A percentile compares a stretch with the other conserved stretches of the same genome.
These are phyloP conservation scores for Pichia terricola DNA, from an alignment of 1,139 yeast species.

Conservation along the genomic window DNA sequence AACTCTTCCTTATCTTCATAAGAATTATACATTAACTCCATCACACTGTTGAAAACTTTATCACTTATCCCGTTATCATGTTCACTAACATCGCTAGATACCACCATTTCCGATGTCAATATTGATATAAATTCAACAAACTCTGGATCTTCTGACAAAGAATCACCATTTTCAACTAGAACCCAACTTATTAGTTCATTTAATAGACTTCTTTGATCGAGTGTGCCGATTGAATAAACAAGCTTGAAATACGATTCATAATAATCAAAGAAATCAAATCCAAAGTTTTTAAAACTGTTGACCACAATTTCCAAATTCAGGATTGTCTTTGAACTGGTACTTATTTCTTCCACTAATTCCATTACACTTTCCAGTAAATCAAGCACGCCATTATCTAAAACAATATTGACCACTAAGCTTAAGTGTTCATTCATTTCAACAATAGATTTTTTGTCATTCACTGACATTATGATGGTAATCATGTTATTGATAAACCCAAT, in stretches of 20 bases:
- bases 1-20: conserved; percentile 8
- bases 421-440: conserved; percentile 31
- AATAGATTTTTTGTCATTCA: conserved; percentile 24
- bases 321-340: conserved; percentile 33
- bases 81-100: conserved; percentile 1
- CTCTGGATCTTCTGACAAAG: conserved; percentile 5
- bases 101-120: conserved; percentile 8
- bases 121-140: conserved; percentile 9
- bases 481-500: conserved; percentile 42
- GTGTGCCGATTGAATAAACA: conserved; percentile 34
- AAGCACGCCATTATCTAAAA: conserved; percentile 33
- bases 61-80: conserved; percentile 4
- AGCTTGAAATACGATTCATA: conserved; percentile 43
- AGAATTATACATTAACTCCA: conserved; percentile 5
- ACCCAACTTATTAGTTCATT: conserved; percentile 11
- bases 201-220: conserved; percentile 10
- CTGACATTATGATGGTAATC: conserved; percentile 42
- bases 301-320: conserved; percentile 27
- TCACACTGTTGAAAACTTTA: conserved; percentile 2
- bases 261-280: conserved; percentile 41
- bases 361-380: conserved; percentile 38
- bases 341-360: conserved; percentile 41
- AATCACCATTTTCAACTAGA: conserved; percentile 9
- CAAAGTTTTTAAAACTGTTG: conserved; percentile 44
- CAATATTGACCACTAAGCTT: conserved; percentile 34